These are phyloP conservation scores for Crithidia fasciculata DNA, from an alignment of 208 protist species.

Conservation along the genomic window DNA sequence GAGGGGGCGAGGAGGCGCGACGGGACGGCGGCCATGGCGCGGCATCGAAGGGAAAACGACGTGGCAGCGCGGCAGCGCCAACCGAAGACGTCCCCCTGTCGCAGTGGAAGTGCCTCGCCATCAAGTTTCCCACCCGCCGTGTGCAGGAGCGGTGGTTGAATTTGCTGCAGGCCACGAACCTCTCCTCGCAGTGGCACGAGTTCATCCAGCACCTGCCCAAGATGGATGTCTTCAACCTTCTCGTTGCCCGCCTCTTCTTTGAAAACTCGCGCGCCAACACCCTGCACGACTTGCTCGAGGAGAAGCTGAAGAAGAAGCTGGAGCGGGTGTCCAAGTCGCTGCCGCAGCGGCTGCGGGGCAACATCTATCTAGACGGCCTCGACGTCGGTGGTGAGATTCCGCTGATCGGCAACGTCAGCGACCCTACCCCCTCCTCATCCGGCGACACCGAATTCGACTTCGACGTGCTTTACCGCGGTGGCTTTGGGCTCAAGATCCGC, in stretches of 20 bases:
- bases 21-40: background rate
- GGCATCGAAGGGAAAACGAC: background rate
- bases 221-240: constrained; percentile 77
- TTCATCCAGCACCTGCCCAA: constrained; percentile 71
- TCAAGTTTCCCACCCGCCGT: constrained; percentile 80
- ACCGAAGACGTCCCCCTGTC: constrained; percentile 31
- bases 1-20: background rate
- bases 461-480: constrained; percentile 85
- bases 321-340: constrained; percentile 63
- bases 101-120: constrained; percentile 59
- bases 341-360: constrained; percentile 63
- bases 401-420: constrained; percentile 70
- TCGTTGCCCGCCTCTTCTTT: constrained; percentile 84
- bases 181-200: constrained; percentile 69
- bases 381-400: constrained; percentile 82
- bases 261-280: constrained; percentile 75
- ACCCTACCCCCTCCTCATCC: constrained; percentile 44
- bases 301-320: constrained; percentile 77
- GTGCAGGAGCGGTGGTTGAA: constrained; percentile 89
- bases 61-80: background rate
- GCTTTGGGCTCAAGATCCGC: constrained; percentile 66
- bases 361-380: constrained; percentile 66
- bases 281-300: constrained; percentile 62
- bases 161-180: constrained; percentile 60
- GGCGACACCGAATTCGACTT: constrained; percentile 87